phyloP scores from a whole-genome alignment of 805 yeast species.

The Wickerhamiella cacticola region DNA sequence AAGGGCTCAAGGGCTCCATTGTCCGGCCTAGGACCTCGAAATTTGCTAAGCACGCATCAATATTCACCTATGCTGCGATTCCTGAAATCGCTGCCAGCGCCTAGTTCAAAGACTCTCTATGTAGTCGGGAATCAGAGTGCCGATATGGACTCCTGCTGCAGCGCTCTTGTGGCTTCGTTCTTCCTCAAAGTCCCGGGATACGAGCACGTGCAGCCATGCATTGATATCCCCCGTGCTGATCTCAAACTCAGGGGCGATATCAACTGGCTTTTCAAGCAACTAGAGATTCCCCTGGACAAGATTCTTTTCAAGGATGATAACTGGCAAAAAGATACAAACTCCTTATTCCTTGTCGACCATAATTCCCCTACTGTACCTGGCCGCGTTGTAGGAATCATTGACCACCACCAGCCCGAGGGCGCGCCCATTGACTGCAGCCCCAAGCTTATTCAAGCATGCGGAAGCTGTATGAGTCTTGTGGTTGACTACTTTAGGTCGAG shows the following conservation, averaged over 20 bases:
- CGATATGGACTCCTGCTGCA: constrained; percentile 76
- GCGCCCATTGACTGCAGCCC: constrained; percentile 43
- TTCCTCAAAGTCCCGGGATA: constrained; percentile 28
- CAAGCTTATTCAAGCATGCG: constrained; percentile 46
- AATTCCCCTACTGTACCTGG: constrained; percentile 31
- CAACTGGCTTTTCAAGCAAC: constrained; percentile 37
- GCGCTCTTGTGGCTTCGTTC: constrained; percentile 63
- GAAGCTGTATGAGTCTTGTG: constrained; percentile 73
- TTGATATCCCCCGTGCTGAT: constrained; percentile 61
- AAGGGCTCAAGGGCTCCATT: too few species aligned
- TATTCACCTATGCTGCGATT: constrained; percentile 2
- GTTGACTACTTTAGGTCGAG: constrained; percentile 43
- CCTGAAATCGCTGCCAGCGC: constrained; percentile 7
- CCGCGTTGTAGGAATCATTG: constrained; percentile 50
- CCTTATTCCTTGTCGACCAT: constrained; percentile 63
- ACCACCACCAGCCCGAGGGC: constrained; percentile 65
- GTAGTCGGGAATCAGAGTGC: constrained; percentile 81
- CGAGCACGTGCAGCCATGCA: constrained; percentile 46
- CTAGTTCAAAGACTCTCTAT: constrained; percentile 21
- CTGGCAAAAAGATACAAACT: constrained; percentile 5
- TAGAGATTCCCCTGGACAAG: constrained; percentile 37
- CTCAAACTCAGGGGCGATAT: constrained; percentile 62
- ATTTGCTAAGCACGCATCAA: neutral
- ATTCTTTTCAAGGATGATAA: constrained; percentile 58
- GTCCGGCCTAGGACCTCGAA: too few species aligned